Percentiles rank a stretch among this genome's conserved stretches.
These are phyloP conservation scores for Tilletia walkeri DNA, from an alignment of 1,284 basidiomycete genomes.

Conservation along the genomic window DNA sequence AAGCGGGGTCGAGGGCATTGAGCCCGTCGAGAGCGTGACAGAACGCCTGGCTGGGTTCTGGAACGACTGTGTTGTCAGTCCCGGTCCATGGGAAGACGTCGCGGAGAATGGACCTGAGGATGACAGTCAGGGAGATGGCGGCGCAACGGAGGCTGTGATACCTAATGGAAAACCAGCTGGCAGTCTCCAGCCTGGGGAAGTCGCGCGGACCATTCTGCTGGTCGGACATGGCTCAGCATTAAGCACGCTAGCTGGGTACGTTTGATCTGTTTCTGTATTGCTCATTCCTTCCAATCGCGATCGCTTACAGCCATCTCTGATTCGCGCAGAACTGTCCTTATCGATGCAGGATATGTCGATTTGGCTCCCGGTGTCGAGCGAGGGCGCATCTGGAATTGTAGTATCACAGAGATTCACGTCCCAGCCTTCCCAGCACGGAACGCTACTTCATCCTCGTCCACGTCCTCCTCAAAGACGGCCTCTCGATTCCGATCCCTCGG, in stretches of 20 bases:
- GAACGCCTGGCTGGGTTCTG: slow-evolving; percentile 40
- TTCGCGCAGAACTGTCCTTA: slow-evolving; percentile 31
- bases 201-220: slow-evolving; percentile 36
- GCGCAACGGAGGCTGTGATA: background rate
- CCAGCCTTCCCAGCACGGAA: slow-evolving; percentile 24
- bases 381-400: slow-evolving; percentile 51
- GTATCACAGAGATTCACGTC: slow-evolving; percentile 43
- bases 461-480: background rate
- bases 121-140: background rate
- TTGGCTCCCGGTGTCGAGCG: slow-evolving; percentile 26
- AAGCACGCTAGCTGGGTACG: slow-evolving; percentile 35
- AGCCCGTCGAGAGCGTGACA: slow-evolving; percentile 41
- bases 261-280: background rate
- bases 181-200: background rate
- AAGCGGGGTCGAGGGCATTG: slow-evolving; percentile 39
- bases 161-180: no score
- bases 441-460: background rate
- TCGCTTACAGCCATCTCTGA: background rate
- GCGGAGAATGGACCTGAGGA: background rate
- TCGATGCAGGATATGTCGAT: slow-evolving; percentile 32
- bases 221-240: slow-evolving; percentile 51
- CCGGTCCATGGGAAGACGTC: slow-evolving; percentile 10
- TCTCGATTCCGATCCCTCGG: slow-evolving; percentile 5
- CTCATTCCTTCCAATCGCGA: background rate
- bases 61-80: slow-evolving; percentile 35